Base-by-base conservation (phyloP, 139 green algal genomes). In the Auxenochlorella pyrenoidosa region DNA sequence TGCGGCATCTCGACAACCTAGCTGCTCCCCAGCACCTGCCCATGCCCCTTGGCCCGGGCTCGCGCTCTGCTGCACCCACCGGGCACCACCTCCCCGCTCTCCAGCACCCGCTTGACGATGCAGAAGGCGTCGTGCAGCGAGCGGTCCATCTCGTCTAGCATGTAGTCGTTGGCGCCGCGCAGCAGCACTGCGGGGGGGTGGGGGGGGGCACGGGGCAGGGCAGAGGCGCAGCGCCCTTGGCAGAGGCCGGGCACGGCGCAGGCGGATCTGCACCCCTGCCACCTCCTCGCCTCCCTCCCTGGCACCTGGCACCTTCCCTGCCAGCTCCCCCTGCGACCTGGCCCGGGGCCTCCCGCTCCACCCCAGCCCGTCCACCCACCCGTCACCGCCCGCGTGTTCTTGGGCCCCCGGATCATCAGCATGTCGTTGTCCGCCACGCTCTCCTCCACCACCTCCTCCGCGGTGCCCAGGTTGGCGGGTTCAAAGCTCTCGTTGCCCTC, bases 131-230 rank as follows among this genome's bases (percentile, higher is more conserved):
- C 98, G 88, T 99, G 98, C 77, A 99, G 88, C 10, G 94, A 96
- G 76, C 97, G 92, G 89, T 99, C 98, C 93, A 99, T 98, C 93
- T 99, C 98, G 90, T 99, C 98, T 44, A 99, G 94, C 94, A 99
- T 96, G 94, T 98, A 99, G 90, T 99, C 98, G 89, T 99, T 99
- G 43, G 98, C 98, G 51, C 98, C 98, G 12, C 98, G 94, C 75
- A 99, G 91, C 84, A 99, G 94, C 75, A 99, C 91, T 88, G 84
- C 68, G 38, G 32, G 54, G 36, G 34, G 81, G 81, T 16, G 40
- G 2, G 8, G 41, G n/a, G 68, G 47, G 58, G 66, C 38, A 72
- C 15, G 71, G 34, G 38, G 73, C 58, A n/a, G 36, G 26, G 32
- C 19, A 30, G 28, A 0, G 41, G 40, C 5, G 28, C 5, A 43